Conservation (phyloP, 257 asterid genomes). For the Mentha longifolia region DNA sequence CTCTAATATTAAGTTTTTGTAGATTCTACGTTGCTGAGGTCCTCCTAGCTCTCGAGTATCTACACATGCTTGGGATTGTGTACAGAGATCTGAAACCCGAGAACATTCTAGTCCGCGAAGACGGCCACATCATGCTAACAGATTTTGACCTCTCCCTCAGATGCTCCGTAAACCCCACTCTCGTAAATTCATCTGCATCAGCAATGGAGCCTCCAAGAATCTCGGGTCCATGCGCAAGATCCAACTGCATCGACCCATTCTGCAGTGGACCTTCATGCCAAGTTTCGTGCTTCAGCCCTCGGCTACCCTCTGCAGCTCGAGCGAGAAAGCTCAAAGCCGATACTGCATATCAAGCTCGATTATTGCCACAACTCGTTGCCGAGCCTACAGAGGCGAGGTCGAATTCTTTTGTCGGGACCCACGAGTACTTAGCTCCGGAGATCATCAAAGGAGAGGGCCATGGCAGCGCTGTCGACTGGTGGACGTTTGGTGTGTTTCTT, state of each 20-base stretch:
- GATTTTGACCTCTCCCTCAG: conserved; percentile 90
- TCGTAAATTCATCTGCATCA: conserved; percentile 52
- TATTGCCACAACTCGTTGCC: conserved; percentile 81
- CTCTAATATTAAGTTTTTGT: conserved; percentile 27
- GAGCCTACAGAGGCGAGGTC: conserved; percentile 96
- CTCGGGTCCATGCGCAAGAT: conserved; percentile 90
- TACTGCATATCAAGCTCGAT: conserved; percentile 48
- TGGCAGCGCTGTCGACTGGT: conserved; percentile 98
- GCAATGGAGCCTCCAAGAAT: conserved; percentile 67
- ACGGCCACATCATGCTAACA: conserved; percentile 91
- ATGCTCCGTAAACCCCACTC: conserved; percentile 87
- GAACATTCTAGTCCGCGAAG: conserved; percentile 80
- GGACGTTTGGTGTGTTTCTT: conserved; percentile 88
- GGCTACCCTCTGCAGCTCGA: conserved; percentile 55
- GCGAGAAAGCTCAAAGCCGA: conserved; percentile 61
- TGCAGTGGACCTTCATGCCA: conserved; percentile 90
- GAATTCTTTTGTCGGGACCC: conserved; percentile 88
- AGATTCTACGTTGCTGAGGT: conserved; percentile 96
- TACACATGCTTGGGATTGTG: conserved; percentile 96
- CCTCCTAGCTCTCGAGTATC: conserved; percentile 86
- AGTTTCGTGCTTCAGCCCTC: conserved; percentile 89
- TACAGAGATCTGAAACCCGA: conserved; percentile 92
- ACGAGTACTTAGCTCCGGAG: too few species aligned
- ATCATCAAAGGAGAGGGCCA: conserved; percentile 99
- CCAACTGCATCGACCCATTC: conserved; percentile 93